Evolutionary conservation across 441 rosid genomes (phyloP).

Genomic region (Adansonia rubrostipa): DNA sequence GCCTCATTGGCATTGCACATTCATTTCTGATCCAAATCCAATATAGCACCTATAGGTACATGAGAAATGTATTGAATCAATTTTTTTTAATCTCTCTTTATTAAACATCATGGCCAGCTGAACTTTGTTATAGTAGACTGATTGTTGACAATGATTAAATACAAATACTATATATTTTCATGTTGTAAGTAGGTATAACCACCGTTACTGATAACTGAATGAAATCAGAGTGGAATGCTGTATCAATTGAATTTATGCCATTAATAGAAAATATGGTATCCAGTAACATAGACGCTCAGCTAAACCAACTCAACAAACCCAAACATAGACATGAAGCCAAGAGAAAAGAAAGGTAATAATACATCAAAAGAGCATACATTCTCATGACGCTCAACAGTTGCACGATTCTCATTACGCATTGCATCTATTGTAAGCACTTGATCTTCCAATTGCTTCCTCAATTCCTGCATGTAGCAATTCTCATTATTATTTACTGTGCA

Average conservation of each 20-base stretch:
- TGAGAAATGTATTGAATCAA: too few relatives aligned
- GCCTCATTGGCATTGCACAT: not conserved
- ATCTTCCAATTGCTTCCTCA: constrained; percentile 89
- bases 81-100: not conserved
- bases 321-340: constrained; percentile 9
- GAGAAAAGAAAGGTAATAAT: constrained; percentile 1
- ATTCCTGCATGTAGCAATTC: constrained; percentile 54
- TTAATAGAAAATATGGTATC: constrained; percentile 6
- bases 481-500: not conserved
- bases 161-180: not conserved
- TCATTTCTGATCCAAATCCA: not conserved
- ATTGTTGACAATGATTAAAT: not conserved
- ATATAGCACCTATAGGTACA: too few relatives aligned
- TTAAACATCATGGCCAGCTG: not conserved
- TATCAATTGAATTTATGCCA: constrained; percentile 20
- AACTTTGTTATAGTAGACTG: not conserved
- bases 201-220: not conserved
- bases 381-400: constrained; percentile 60
- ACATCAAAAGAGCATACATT: constrained; percentile 49
- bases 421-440: constrained; percentile 74
- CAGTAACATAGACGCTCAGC: constrained; percentile 7
- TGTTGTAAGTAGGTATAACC: not conserved
- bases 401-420: constrained; percentile 60
- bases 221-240: not conserved
- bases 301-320: constrained; percentile 12